Evolutionary conservation across 345 rosid species (phyloP).

Genomic region (Sonneratia alba): DNA sequence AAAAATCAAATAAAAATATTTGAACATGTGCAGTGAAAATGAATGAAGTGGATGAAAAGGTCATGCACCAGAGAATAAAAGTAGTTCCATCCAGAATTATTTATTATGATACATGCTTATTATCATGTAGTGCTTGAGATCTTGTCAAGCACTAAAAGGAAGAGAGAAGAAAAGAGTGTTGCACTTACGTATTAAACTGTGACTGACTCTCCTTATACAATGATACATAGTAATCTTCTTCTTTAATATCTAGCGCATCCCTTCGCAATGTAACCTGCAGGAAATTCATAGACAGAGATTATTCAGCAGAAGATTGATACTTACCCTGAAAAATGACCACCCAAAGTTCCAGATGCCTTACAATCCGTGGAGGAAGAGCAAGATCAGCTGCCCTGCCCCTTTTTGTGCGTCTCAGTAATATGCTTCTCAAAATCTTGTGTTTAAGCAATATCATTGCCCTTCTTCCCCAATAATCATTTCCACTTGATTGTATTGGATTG

Average conservation of each 20-base stretch:
- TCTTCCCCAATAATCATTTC: slow-evolving; percentile 33
- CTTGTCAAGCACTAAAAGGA: not conserved
- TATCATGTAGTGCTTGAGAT: not conserved
- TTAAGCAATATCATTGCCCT: slow-evolving; percentile 90
- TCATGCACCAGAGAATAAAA: not conserved
- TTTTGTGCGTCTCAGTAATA: slow-evolving; percentile 82
- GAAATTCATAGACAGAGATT: not conserved
- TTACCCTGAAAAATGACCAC: not conserved
- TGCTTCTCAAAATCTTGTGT: slow-evolving; percentile 61
- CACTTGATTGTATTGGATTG: slow-evolving; percentile 52
- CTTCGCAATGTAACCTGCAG: slow-evolving; percentile 71
- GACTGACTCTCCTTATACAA: slow-evolving; percentile 79
- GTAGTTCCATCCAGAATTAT: not conserved
- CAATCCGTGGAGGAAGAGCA: slow-evolving; percentile 93
- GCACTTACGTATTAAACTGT: slow-evolving; percentile 71
- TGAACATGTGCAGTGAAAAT: not conserved
- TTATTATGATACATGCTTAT: not conserved
- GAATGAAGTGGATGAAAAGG: not conserved
- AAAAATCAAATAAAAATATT: not conserved
- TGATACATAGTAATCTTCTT: slow-evolving; percentile 79
- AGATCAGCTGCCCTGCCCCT: slow-evolving; percentile 96
- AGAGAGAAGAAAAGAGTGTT: not conserved
- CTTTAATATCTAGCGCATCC: slow-evolving; percentile 70
- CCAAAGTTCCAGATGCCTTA: slow-evolving; percentile 23
- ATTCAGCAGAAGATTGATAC: not conserved